Percentiles rank a stretch among this genome's conserved stretches.
These are phyloP conservation scores for Cytospora leucostoma DNA, from an alignment of 2,329 filamentous ascomycete species.

Conservation along the genomic window DNA sequence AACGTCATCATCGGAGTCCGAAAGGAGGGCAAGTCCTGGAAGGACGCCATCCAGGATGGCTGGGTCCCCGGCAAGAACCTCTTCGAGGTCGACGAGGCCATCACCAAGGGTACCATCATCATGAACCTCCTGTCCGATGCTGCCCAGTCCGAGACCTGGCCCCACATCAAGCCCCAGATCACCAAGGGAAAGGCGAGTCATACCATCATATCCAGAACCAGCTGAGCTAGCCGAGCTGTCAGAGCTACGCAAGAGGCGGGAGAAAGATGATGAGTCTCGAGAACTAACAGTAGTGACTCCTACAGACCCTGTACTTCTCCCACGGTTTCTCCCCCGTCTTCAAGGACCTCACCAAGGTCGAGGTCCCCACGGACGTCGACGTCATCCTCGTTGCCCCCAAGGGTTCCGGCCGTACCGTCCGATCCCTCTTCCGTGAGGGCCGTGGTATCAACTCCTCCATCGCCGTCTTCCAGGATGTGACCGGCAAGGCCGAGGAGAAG, in stretches of 20 bases:
- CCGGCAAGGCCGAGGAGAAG: slow-evolving; percentile 97
- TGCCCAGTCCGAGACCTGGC: slow-evolving; percentile 98
- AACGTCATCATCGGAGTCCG: slow-evolving; percentile 99
- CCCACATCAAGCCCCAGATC: slow-evolving; percentile 94
- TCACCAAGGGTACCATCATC: slow-evolving; percentile 87
- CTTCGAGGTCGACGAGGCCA: slow-evolving; percentile 97
- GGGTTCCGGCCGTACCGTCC: slow-evolving; percentile 97
- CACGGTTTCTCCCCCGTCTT: slow-evolving; percentile 99
- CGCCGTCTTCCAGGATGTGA: slow-evolving; percentile 97
- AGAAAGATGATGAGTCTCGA: not conserved
- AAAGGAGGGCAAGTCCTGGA: slow-evolving; percentile 98
- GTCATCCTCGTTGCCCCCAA: slow-evolving; percentile 99
- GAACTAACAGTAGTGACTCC: not conserved
- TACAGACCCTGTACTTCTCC: slow-evolving; percentile 97
- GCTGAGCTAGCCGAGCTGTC: not conserved
- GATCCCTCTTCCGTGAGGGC: slow-evolving; percentile 97
- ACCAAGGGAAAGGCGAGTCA: slow-evolving; percentile 90
- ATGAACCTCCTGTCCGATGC: slow-evolving; percentile 99
- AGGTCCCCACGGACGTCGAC: slow-evolving; percentile 92
- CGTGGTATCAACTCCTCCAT: slow-evolving; percentile 99
- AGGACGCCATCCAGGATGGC: slow-evolving; percentile 94
- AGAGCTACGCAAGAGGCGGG: not conserved
- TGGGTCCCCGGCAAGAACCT: slow-evolving; percentile 99
- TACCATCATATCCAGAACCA: not conserved
- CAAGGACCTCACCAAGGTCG: slow-evolving; percentile 99